Percentiles rank a stretch among this genome's conserved stretches.
Evolutionary conservation across 1,139 yeast genomes (phyloP).

Genomic region (Blastobotrys illinoisensis): DNA sequence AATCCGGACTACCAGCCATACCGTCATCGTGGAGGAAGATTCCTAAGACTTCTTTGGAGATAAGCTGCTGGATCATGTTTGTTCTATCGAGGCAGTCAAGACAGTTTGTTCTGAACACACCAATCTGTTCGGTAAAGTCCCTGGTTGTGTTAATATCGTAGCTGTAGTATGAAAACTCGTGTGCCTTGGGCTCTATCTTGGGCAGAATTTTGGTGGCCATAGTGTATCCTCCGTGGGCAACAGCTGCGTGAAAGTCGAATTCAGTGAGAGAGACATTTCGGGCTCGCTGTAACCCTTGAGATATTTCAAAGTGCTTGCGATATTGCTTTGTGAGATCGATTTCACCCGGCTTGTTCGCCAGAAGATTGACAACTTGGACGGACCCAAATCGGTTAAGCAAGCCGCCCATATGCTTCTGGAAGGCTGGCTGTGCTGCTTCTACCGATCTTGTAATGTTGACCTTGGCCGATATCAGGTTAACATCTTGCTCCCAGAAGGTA

Average conservation of each 20-base stretch:
- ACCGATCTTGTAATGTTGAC: constrained; percentile 80
- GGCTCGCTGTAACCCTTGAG: constrained; percentile 23
- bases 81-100: constrained; percentile 94
- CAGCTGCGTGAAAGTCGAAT: constrained; percentile 92
- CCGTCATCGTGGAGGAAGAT: constrained; percentile 54
- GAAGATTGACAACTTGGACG: constrained; percentile 76
- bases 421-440: constrained; percentile 91
- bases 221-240: constrained; percentile 80
- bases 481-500: constrained; percentile 96
- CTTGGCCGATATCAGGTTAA: constrained; percentile 68
- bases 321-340: constrained; percentile 66
- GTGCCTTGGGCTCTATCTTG: constrained; percentile 55
- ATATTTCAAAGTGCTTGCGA: constrained; percentile 42
- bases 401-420: constrained; percentile 70
- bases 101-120: constrained; percentile 89
- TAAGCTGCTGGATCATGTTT: constrained; percentile 83
- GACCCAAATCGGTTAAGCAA: constrained; percentile 74
- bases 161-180: constrained; percentile 75
- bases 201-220: constrained; percentile 73
- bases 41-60: constrained; percentile 62
- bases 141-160: constrained; percentile 44
- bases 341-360: constrained; percentile 77
- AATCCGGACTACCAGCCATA: constrained; percentile 40
- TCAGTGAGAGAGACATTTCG: constrained; percentile 48
- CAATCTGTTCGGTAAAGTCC: constrained; percentile 69